Percentiles rank a stretch among this genome's conserved stretches.
Conservation (phyloP, 352 stramenopile genomes). For the Globisporangium mamillatum region DNA sequence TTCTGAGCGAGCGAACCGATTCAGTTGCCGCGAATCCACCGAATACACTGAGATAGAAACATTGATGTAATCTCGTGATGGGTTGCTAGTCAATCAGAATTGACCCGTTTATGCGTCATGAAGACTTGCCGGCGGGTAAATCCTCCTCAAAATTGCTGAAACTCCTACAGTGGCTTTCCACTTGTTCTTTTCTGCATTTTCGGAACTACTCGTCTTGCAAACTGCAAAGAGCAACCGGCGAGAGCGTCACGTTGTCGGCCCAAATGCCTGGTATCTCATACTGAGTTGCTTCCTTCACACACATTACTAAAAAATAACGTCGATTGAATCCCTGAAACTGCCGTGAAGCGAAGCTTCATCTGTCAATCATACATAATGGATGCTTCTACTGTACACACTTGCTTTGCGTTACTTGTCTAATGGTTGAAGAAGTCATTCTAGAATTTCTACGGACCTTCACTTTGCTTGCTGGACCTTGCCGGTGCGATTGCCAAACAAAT, state of each 20-base stretch:
- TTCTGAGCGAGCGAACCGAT: neutral
- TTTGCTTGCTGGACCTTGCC: neutral
- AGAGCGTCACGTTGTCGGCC: neutral
- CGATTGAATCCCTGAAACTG: neutral
- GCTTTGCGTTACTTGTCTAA: neutral
- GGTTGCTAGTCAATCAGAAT: neutral
- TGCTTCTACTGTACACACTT: neutral
- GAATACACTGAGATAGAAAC: neutral
- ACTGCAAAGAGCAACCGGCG: neutral
- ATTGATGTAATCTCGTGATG: neutral
- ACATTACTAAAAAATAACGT: neutral
- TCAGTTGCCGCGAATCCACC: neutral
- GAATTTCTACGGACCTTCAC: neutral
- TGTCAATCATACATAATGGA: neutral
- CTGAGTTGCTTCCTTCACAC: neutral
- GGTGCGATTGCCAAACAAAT: neutral
- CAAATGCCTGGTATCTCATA: neutral
- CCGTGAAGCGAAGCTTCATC: neutral
- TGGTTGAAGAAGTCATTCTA: neutral
- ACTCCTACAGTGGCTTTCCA: too few species aligned
- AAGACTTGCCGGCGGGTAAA: neutral
- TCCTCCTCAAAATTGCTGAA: neutral
- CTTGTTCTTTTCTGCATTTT: neutral
- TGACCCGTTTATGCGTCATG: neutral
- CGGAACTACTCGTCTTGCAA: neutral